Base-by-base conservation (phyloP, 2,329 filamentous ascomycete species). In the Cercospora janseana region DNA sequence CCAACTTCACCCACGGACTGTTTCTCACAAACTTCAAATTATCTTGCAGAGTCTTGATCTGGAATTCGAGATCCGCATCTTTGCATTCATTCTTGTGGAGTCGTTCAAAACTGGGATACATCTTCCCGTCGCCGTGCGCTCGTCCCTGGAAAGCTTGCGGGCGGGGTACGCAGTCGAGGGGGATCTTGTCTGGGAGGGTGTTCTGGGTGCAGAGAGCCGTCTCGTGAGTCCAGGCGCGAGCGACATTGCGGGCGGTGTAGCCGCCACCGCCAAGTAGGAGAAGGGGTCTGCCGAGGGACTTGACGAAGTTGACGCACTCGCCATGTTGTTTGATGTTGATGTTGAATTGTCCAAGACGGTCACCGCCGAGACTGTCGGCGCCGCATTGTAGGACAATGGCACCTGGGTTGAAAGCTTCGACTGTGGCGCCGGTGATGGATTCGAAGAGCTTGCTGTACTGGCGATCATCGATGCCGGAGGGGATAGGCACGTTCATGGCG, bases 351-450 rank as follows among this genome's bases (percentile, higher is more conserved):
- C 93, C 93, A 0, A 98, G 81, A 16, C 93, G 81, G 71, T 98
- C 93, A 56, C 93, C 92, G 29, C 91, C 92, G 0, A 98, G 79
- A 31, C 88, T 94, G 75, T 98, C 93, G 35, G 92, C 93, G 51
- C 93, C 93, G 66, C 93, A 97, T 70, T 98, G 93, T 1, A 98
- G 78, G 5, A 94, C 92, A 63, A 98, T 95, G 35, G 89, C 92
- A 44, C 83, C 82, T 0, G 93, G 93, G n/a, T 84, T 83, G 74
- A 94, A 98, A 56, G 83, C 85, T 38, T 87, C 81, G 45, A 95
- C 82, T 49, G 88, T 87, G 51, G 82, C 80, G 51, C 84, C 82
- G 49, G 96, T 85, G 57, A 97, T 82, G 27, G 77, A 82, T 64
- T 90, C 82, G 74, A 95, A 98, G 13, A 98, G 82, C 68, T 79